Base-by-base conservation (phyloP, 202 grass and related monocot species). In the Schoenoplectus tabernaemontani region DNA sequence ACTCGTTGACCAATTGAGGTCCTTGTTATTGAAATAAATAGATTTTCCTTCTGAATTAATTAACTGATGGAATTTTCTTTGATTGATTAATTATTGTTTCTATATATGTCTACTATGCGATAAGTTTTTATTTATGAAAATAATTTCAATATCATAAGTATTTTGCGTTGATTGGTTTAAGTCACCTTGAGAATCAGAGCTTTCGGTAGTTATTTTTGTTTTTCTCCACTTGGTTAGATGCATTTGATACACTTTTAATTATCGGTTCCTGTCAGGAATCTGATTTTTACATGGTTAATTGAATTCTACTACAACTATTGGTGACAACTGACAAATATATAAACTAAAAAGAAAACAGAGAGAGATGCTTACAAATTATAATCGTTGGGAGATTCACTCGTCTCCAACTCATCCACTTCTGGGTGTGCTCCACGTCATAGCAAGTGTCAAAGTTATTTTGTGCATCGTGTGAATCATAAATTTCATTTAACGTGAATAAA, bases 141-240 rank as follows among this genome's bases (percentile, higher is more conserved):
- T 2, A 4, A 4, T 37, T 37, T 37, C 36, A 37, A 37, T 37
- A 4, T 37, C 36, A 37, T 37, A 37, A 37, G 4, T 37, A 3
- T 37, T 37, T 37, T 37, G 2, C n/a, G n/a, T n/a, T 56, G 51
- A n/a, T 53, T 17, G 16, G 48, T 53, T 53, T 19, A 56, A 56
- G 11, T 59, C 22, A 12, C 22, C 9, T 59, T 59, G 57, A 59
- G 57, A 10, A 61, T 54, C 51, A 20, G 17, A 62, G 23, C 59
- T 62, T 62, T 4, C 9, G 28, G 59, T 17, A 63, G 16, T 63
- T 34, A 63, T 63, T 17, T 63, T 15, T 5, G 59, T 28, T 65
- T 69, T 69, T 44, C 9, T 69, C 19, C 19, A 69, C 20, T 69
- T 69, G 64, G 38, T 43, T n/a, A 69, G 19, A 69, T 69, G 64